Base-by-base conservation (phyloP, 1,284 basidiomycete genomes). In the Thelephora terrestris region DNA sequence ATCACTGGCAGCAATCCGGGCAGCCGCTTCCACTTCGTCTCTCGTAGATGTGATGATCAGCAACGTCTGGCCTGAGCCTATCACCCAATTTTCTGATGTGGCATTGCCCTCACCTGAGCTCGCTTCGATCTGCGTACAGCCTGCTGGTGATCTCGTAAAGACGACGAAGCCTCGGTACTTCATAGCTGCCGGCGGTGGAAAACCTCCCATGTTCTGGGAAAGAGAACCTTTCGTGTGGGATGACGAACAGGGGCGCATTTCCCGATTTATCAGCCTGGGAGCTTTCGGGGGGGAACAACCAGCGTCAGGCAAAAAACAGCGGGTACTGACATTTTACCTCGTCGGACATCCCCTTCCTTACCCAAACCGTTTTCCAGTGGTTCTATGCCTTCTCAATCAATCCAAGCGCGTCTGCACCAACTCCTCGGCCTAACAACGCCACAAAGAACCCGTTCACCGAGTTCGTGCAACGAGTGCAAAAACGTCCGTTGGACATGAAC, bases 191-290 rank as follows among this genome's bases (percentile, higher is more conserved):
- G 75, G 76, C 43, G 77, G 67, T 47, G 79, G 71, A 34, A 65
- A 62, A 27, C 75, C 73, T 14, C 73, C 81, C 1, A 71, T 71
- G 52, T 97, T 93, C 63, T 96, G 92, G 91, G 93, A 97, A 63
- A 71, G 92, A 47, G 91, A 95, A 55, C 92, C 93, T 2, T 93
- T 81, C 61, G 65, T 77, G 5, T 96, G 92, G 92, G 75, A 79
- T 29, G 81, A 82, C 32, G 79, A 82, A 48, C 67, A 69, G 17
- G 80, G 77, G 54, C 73, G 86, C 50, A 66, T 87, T 39, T 80
- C 84, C 32, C 73, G 91, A 34, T 91, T 91, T 55, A 76, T 96
- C 46, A 84, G 85, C 58, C 71, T 97, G 5, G 93, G 91, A 32
- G 74, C 85, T n/a, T 87, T 96, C 61, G 91, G 89, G 10, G 81